Evolutionary conservation across 768 basidiomycete genomes (phyloP), one percentile per base, ranked within the genome.

Genomic region (Tephrocybe sp.): DNA sequence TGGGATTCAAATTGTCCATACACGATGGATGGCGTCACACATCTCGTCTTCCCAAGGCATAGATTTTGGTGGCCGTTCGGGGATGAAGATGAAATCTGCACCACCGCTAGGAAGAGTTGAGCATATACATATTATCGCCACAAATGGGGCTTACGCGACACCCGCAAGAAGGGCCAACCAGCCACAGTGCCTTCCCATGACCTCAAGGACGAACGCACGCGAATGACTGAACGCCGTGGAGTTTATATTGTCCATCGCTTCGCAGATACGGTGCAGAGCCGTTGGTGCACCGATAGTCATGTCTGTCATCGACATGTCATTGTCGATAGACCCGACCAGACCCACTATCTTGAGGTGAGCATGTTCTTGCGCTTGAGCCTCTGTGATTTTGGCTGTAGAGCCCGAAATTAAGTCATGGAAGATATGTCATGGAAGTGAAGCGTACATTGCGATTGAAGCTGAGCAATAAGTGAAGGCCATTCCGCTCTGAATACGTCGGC

Each of bases 151-250:
- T 51, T 60, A 89, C 86, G 89, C 90, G 42, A 98, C 87, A 53
- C 89, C 94, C 9, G 94, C 97, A 61, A 94, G 77, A 19, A 98
- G 75, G 2, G 97, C 94, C 15, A 98, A 76, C 97, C 97, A 99
- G n/a, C 97, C 97, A 68, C 97, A 98, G 65, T 98, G 92, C 48
- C 96, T 76, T n/a, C 97, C 97, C 97, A 98, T 99, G 45, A 98
- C 97, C 68, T 98, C 97, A 32, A 99, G 78, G 34, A 99, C 95
- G 67, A 99, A 99, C 0, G 97, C 97, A 49, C 97, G 82, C 24
- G 94, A 98, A 68, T 99, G 97, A 47, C 92, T 96, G 55, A 80
- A 81, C 6, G 97, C 97, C 7, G 97, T 98, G 4, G 94, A 95
- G 60, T 94, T 96, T 69, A 99, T 98, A 56, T 93, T 96, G 65